Conservation (phyloP, 2,329 filamentous ascomycete species). For the Aspergillus transmontanensis region DNA sequence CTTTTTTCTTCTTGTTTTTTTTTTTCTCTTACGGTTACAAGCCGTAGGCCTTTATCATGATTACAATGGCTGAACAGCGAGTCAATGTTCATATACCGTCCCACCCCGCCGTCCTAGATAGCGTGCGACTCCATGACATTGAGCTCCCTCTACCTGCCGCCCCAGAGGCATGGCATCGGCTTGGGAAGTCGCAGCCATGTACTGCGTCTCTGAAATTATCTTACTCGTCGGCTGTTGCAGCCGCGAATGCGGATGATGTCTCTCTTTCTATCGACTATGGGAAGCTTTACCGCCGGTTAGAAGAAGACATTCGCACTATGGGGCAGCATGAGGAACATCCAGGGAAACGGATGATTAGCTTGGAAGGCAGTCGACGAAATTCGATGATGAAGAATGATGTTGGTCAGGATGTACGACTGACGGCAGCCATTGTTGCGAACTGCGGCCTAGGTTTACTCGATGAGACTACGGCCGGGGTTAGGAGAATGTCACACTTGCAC, state of each 20-base stretch:
- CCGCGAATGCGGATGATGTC: conserved; percentile 48
- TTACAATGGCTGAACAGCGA: conserved; percentile 27
- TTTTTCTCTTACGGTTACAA: not conserved
- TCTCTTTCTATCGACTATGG: conserved; percentile 51
- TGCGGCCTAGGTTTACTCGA: conserved; percentile 39
- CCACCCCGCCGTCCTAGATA: conserved; percentile 38
- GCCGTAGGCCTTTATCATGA: not conserved
- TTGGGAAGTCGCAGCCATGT: conserved; percentile 48
- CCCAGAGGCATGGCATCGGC: conserved; percentile 50
- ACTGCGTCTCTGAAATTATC: conserved; percentile 46
- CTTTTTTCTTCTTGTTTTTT: too few relatives aligned
- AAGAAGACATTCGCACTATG: conserved; percentile 35
- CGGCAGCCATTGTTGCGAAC: conserved; percentile 37
- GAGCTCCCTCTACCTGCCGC: conserved; percentile 46
- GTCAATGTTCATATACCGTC: conserved; percentile 34
- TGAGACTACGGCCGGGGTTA: conserved; percentile 39
- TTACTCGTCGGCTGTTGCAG: conserved; percentile 43
- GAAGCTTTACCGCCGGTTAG: conserved; percentile 47
- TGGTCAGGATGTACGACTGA: conserved; percentile 40
- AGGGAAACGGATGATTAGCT: conserved; percentile 28
- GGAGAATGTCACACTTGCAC: conserved; percentile 36
- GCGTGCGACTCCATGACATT: conserved; percentile 46
- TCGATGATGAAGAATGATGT: conserved; percentile 31
- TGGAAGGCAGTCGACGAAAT: conserved; percentile 31
- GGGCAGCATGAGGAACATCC: conserved; percentile 25